Base-by-base conservation (phyloP, 2,329 filamentous ascomycete genomes). In the Aspergillus sergii region DNA sequence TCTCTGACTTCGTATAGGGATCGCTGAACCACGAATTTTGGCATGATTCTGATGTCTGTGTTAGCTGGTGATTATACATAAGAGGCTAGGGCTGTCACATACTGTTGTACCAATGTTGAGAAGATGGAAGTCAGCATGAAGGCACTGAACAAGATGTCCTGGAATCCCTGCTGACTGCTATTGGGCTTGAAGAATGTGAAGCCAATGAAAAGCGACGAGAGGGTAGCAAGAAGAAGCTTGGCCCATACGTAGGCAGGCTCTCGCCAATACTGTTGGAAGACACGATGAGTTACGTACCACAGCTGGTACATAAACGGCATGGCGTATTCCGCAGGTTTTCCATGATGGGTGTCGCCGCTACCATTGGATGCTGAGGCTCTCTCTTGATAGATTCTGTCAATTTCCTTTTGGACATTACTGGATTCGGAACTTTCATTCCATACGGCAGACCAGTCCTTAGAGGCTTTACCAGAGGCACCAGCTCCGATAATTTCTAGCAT, bases 221-320 rank as follows among this genome's bases (percentile, higher is more conserved):
- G 78, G 14, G 85, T 81, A 72, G 89, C 92, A n/a, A 96, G 86
- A 6, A 85, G 81, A 1, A 86, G 77, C 82, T 96, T 96, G 69
- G 91, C 89, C 82, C 93, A 95, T 75, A 96, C 92, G 81, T 96
- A 95, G 2, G 88, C 86, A 0, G 93, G 93, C 1, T 89, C 93
- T 64, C 93, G 89, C 92, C 93, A 96, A 83, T 94, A 95, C 75
- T 95, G 91, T 76, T 94, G 87, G 81, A 94, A 94, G 34, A 94
- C 90, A 72, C 93, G 91, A 68, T 84, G 76, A 12, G 86, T 86
- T 57, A 93, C 91, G 72, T 87, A 83, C 64, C 78, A 80, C 45
- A 94, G 79, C 78, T 96, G 93, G 5, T 79, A 72, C 48, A 65
- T 70, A 72, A 94, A 92, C 0, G 90, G 86, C 34, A 91, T 90